These are phyloP conservation scores for Trypanosoma melophagium DNA, from an alignment of 208 protist genomes.

Conservation along the genomic window DNA sequence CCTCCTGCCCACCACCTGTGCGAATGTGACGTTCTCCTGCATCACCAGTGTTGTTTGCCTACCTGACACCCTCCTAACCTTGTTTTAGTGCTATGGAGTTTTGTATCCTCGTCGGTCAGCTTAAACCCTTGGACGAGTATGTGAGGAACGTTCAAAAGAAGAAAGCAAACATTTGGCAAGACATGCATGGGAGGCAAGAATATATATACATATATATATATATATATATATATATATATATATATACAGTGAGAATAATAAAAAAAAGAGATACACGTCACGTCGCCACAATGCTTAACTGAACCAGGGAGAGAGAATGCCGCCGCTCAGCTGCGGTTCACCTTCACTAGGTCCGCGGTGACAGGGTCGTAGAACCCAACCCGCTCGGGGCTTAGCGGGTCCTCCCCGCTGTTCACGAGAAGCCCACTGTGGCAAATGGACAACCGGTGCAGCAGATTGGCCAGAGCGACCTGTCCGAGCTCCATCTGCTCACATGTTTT, in stretches of 20 bases:
- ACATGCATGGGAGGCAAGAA: neutral
- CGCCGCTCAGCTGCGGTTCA: constrained; percentile 22
- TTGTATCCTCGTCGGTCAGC: too few species aligned
- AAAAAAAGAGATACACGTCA: neutral
- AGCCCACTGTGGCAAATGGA: constrained; percentile 17
- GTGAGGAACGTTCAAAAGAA: neutral
- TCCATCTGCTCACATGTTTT: constrained; percentile 74
- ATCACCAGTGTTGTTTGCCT: neutral
- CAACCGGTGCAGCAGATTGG: constrained; percentile 25
- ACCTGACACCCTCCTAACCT: too few species aligned
- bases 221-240: too few species aligned
- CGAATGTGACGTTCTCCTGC: constrained; percentile 14
- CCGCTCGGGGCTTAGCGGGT: constrained; percentile 45
- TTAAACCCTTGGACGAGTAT: too few species aligned
- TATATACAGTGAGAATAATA: constrained; percentile 1
- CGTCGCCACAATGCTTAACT: neutral
- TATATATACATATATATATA: too few species aligned
- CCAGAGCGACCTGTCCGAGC: constrained; percentile 49
- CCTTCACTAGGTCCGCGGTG: constrained; percentile 82
- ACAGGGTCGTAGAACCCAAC: constrained; percentile 79
- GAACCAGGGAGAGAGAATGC: neutral
- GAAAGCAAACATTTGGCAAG: constrained; percentile 6
- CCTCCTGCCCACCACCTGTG: constrained; percentile 9
- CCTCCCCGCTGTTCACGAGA: constrained; percentile 50
- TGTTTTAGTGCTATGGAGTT: too few species aligned